Percentiles rank a stretch among this genome's conserved stretches.
Conservation (phyloP, 163 green algal species). For the Chlorella variabilis region DNA sequence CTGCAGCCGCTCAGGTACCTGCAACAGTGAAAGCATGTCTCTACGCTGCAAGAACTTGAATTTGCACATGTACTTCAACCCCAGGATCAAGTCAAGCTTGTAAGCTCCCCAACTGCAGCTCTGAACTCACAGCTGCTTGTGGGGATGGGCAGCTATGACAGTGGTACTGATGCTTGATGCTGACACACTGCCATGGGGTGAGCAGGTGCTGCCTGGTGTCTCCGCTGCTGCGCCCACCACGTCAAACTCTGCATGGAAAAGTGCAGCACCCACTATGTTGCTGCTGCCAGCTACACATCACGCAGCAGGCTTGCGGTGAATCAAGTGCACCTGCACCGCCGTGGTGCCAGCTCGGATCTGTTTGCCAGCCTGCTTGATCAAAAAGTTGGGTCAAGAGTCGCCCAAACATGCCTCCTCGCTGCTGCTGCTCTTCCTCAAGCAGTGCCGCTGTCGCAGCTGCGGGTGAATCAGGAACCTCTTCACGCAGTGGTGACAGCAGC, state of each 20-base stretch:
- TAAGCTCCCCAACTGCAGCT: no score
- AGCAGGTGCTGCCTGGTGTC: not conserved
- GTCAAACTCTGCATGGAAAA: constrained; percentile 1
- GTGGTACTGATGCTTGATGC: not conserved
- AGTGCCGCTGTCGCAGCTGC: not conserved
- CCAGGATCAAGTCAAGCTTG: no score
- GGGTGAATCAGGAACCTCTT: constrained; percentile 18
- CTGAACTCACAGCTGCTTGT: constrained; percentile 56
- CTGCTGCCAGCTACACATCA: not conserved
- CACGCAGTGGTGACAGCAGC: not conserved
- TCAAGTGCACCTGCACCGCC: no score
- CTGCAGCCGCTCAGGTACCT: constrained; percentile 51
- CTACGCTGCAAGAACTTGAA: no score
- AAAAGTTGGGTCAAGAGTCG: constrained; percentile 46
- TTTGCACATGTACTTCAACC: no score
- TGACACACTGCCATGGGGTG: not conserved
- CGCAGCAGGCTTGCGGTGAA: no score
- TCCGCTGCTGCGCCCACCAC: constrained; percentile 4
- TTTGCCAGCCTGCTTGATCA: constrained; percentile 63
- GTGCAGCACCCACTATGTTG: no score
- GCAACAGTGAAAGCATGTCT: no score
- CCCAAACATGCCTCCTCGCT: constrained; percentile 34
- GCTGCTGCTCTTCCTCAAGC: constrained; percentile 28
- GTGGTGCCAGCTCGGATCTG: constrained; percentile 59
- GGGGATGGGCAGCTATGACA: constrained; percentile 63